These are phyloP conservation scores for Cornus kousa DNA, from an alignment of 148 eudicot species.

Conservation along the genomic window DNA sequence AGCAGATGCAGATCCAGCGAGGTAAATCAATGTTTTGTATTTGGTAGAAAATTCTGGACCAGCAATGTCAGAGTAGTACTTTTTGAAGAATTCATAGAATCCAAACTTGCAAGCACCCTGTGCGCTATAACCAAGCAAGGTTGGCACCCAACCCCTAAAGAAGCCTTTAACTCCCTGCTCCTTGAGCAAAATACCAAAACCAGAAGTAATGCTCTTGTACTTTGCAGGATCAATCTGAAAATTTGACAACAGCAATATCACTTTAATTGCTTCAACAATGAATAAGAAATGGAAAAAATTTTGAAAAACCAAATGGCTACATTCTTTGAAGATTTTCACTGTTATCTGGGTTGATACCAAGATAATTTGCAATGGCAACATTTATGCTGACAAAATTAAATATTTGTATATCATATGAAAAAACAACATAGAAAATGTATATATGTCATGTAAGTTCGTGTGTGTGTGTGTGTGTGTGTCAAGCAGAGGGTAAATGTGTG, in stretches of 20 bases:
- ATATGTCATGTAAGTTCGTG: too few species aligned
- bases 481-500: too few species aligned
- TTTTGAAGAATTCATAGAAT: constrained; percentile 35
- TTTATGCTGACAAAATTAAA: neutral
- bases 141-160: constrained; percentile 38
- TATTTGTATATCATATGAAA: neutral
- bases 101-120: constrained; percentile 42
- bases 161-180: constrained; percentile 39
- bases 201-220: constrained; percentile 31
- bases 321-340: neutral
- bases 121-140: constrained; percentile 35
- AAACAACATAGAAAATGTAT: neutral
- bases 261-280: neutral
- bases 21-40: constrained; percentile 37
- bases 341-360: neutral
- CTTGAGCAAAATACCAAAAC: constrained; percentile 30
- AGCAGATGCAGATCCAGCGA: constrained; percentile 39
- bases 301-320: neutral
- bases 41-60: constrained; percentile 38
- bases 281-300: neutral
- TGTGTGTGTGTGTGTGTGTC: neutral
- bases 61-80: constrained; percentile 35
- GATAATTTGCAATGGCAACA: neutral
- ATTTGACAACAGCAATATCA: neutral
- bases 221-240: constrained; percentile 40